These are phyloP conservation scores for Abrus precatorius DNA, from an alignment of 306 rosid genomes.

Conservation along the genomic window DNA sequence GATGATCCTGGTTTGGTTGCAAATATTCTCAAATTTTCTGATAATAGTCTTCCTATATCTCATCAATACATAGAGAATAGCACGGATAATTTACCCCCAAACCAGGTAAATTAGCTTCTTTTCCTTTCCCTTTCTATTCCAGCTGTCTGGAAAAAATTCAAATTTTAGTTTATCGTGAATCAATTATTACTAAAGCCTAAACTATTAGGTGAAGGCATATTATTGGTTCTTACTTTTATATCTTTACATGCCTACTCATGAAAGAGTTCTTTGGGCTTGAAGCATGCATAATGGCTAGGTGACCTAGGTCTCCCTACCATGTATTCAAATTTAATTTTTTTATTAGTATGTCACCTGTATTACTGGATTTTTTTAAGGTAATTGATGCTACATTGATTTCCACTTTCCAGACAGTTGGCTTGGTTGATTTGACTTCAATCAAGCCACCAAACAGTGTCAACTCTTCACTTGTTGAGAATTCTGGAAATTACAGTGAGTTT, in stretches of 20 bases:
- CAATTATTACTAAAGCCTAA: conserved; percentile 14
- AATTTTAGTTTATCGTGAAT: conserved; percentile 31
- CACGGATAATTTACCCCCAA: conserved; percentile 42
- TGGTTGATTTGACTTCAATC: conserved; percentile 45
- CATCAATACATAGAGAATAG: conserved; percentile 44
- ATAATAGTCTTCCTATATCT: conserved; percentile 37
- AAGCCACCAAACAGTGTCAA: conserved; percentile 41
- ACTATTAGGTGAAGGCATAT: conserved; percentile 19
- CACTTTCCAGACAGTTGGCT: conserved; percentile 64
- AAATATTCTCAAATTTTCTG: conserved; percentile 36
- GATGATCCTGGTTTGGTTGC: conserved; percentile 46
- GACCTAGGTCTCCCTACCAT: conserved; percentile 4
- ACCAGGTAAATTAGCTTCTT: conserved; percentile 56
- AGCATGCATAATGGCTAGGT: background rate
- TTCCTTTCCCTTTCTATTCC: conserved; percentile 33
- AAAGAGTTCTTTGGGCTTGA: conserved; percentile 18
- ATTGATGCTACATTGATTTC: conserved; percentile 36
- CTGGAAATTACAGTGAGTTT: conserved; percentile 58
- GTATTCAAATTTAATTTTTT: conserved; percentile 5
- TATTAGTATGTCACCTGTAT: background rate
- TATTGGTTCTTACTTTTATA: conserved; percentile 17
- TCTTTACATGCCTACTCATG: background rate
- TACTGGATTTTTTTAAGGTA: conserved; percentile 34
- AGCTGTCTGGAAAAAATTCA: conserved; percentile 33
- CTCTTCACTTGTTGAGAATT: conserved; percentile 37